A percentile compares a stretch with the other conserved stretches of the same genome.
phyloP scores from a whole-genome alignment of 2,329 filamentous ascomycete genomes.

The Fusarium sp. region DNA sequence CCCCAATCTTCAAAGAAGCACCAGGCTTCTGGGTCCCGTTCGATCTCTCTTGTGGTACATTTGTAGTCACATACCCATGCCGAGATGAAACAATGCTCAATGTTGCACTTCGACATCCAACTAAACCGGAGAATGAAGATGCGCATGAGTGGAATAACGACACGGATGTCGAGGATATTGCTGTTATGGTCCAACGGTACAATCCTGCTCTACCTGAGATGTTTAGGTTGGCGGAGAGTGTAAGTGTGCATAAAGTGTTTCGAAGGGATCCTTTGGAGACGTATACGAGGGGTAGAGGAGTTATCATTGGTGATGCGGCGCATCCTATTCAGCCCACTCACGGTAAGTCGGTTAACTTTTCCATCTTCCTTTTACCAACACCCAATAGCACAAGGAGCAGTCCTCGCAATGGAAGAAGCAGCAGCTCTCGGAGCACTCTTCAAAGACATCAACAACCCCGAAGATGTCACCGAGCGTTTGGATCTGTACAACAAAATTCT shows the following conservation, averaged over 20 bases:
- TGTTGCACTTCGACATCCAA: not conserved
- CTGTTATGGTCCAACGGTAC: not conserved
- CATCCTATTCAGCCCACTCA: constrained; percentile 8
- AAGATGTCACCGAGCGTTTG: fast-evolving
- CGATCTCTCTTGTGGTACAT: not conserved
- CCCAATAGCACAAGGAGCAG: not conserved
- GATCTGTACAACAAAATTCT: not conserved
- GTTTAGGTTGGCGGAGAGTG: not conserved
- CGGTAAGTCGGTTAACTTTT: not conserved
- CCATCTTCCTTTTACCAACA: not conserved
- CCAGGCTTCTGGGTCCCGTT: constrained; percentile 10
- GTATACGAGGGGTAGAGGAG: fast-evolving
- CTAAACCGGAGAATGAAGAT: not conserved
- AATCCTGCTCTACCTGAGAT: not conserved
- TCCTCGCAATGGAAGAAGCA: not conserved
- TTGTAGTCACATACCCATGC: constrained; percentile 2
- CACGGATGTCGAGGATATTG: not conserved
- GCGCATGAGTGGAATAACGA: constrained; percentile 4
- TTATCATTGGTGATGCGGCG: not conserved
- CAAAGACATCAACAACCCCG: fast-evolving
- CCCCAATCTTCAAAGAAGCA: not conserved
- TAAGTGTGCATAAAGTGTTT: constrained; percentile 1
- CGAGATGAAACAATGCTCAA: constrained; percentile 2
- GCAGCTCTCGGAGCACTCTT: not conserved
- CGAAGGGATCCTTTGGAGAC: not conserved